phyloP scores from a whole-genome alignment of 2,329 filamentous ascomycete species.

The Grosmannia serpens region DNA sequence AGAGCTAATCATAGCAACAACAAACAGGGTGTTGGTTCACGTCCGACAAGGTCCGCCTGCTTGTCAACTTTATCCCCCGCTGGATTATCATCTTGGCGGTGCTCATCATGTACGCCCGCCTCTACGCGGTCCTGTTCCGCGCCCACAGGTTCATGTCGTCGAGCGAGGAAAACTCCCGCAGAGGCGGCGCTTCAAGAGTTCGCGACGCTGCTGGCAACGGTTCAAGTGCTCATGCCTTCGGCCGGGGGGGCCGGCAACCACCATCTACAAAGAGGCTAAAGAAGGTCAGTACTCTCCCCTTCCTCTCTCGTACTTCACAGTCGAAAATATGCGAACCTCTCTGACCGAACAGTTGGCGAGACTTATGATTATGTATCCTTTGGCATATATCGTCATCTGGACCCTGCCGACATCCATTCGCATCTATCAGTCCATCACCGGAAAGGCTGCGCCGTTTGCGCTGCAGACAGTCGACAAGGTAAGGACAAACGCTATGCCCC shows the following conservation, averaged over 20 bases:
- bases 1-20: not conserved
- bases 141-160: not conserved
- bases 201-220: too few relatives aligned
- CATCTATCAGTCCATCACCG: not conserved
- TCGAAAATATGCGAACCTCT: not conserved
- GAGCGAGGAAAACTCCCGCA: not conserved
- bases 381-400: not conserved
- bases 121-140: not conserved
- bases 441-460: not conserved
- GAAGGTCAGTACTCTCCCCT: not conserved
- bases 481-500: too few relatives aligned
- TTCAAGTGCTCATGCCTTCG: not conserved
- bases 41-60: not conserved
- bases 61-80: not conserved
- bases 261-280: not conserved
- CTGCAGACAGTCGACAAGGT: not conserved
- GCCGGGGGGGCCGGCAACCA: not conserved
- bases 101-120: not conserved
- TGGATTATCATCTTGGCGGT: not conserved
- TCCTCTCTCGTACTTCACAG: not conserved
- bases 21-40: constrained; percentile 1
- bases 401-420: not conserved
- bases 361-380: not conserved
- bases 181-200: not conserved
- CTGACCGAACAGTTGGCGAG: not conserved